phyloP scores from a whole-genome alignment of 768 basidiomycete species.

The Hypsizygus marmoreus region DNA sequence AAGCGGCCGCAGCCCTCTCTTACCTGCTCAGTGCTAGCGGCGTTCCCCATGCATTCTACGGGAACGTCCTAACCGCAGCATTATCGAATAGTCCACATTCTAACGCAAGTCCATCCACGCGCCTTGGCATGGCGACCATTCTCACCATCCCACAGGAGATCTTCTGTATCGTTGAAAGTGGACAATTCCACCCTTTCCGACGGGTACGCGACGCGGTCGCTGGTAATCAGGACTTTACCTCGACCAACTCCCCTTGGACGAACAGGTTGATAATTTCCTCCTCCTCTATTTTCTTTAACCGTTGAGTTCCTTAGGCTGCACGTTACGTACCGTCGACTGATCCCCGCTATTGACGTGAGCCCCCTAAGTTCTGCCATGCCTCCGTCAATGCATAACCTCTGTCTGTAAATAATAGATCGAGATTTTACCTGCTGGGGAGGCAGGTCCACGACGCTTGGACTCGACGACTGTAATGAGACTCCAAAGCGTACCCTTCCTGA shows the following conservation, averaged over 20 bases:
- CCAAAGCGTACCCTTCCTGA: conserved; percentile 76
- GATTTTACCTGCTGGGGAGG: conserved; percentile 79
- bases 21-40: conserved; percentile 52
- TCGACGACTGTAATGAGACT: conserved; percentile 65
- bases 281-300: conserved; percentile 5
- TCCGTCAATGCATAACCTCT: conserved; percentile 5
- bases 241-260: conserved; percentile 81
- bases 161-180: conserved; percentile 80
- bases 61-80: conserved; percentile 69
- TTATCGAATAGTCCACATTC: conserved; percentile 65
- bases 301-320: conserved; percentile 54
- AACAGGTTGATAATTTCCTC: conserved; percentile 56
- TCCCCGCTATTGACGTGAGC: conserved; percentile 77
- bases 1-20: conserved; percentile 78
- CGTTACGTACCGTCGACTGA: conserved; percentile 71
- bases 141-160: conserved; percentile 61
- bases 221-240: conserved; percentile 63
- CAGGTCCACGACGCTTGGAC: conserved; percentile 76
- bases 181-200: conserved; percentile 74
- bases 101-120: conserved; percentile 50
- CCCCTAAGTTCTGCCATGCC: not conserved
- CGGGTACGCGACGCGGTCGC: conserved; percentile 76
- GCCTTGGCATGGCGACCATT: not conserved
- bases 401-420: conserved; percentile 58
- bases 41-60: conserved; percentile 83